Conservation (phyloP, 169 alveolate genomes). For the Cyclospora cayetanensis region DNA sequence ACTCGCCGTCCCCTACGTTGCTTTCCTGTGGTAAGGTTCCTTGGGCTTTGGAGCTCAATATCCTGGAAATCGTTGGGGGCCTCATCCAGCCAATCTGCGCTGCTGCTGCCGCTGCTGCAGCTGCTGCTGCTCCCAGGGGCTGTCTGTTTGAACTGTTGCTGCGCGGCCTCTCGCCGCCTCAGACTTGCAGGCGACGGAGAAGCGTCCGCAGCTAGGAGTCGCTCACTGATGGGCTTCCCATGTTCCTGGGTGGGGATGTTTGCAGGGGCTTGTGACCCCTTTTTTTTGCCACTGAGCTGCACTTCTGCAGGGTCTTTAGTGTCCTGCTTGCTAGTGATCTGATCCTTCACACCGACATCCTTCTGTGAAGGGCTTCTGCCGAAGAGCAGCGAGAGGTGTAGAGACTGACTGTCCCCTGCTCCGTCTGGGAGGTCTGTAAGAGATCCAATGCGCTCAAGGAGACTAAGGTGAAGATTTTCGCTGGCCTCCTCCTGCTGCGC, state of each 20-base stretch:
- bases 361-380: conserved; percentile 30
- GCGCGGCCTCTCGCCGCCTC: background rate
- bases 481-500: conserved; percentile 20
- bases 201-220: background rate
- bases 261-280: background rate
- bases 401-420: conserved; percentile 29
- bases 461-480: conserved; percentile 27
- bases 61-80: background rate
- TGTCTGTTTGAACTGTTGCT: conserved; percentile 1
- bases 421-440: conserved; percentile 35
- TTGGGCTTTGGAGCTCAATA: background rate
- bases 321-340: background rate
- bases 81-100: conserved; percentile 1
- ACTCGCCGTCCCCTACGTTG: background rate
- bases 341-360: background rate
- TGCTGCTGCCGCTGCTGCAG: conserved; percentile 61
- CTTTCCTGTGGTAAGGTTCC: background rate
- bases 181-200: background rate
- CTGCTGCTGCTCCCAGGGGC: background rate
- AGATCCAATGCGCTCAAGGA: conserved; percentile 43
- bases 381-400: conserved; percentile 43
- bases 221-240: background rate
- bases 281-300: background rate
- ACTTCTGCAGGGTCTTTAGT: background rate
- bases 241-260: background rate